Base-by-base conservation (phyloP, 179 eudicot species). In the Monotropa hypopitys region DNA sequence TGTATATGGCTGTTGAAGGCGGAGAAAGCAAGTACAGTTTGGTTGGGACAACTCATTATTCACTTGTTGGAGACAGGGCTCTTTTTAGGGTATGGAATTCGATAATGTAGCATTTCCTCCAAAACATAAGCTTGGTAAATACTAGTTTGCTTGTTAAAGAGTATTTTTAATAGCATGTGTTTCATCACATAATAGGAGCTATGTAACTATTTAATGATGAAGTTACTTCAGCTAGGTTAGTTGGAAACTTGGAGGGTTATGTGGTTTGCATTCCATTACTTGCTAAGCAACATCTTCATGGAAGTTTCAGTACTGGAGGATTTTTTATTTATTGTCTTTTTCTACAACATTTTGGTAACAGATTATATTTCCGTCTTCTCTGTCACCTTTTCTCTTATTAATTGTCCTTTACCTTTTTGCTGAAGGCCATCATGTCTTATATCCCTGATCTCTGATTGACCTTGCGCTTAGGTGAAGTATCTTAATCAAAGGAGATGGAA, bases 31-130 rank as follows among this genome's bases (percentile, higher is more conserved):
- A 90, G 81, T 89, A 89, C 80, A 83, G 65, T 82, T 77, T 94
- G 82, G 88, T 85, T 82, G 96, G 99, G 68, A 70, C 89, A 76
- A 78, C 84, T 80, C 99, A 96, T 85, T 88, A 96, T 87, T 89
- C 99, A 35, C 89, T 90, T 80, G 92, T 84, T 30, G 93, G 96
- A 38, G 90, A 88, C 78, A 88, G 84, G 84, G 92, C 98, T 78
- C 91, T 96, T 83, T 96, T 96, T 89, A 90, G 92, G 89, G 99
- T 94, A 84, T 70, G 84, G 65, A n/a, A 78, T 35, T 50, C 51
- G 23, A 38, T 74, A 42, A 63, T 40, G 54, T 75, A 42, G 10
- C 43, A 35, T 45, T 63, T 47, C 68, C 35, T 63, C 26, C 35
- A 33, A 15, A 56, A 4, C 61, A 54, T 28, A 68, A 67, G 53